These are phyloP conservation scores for Sutorius eximius DNA, from an alignment of 1,284 basidiomycete genomes.

Conservation along the genomic window DNA sequence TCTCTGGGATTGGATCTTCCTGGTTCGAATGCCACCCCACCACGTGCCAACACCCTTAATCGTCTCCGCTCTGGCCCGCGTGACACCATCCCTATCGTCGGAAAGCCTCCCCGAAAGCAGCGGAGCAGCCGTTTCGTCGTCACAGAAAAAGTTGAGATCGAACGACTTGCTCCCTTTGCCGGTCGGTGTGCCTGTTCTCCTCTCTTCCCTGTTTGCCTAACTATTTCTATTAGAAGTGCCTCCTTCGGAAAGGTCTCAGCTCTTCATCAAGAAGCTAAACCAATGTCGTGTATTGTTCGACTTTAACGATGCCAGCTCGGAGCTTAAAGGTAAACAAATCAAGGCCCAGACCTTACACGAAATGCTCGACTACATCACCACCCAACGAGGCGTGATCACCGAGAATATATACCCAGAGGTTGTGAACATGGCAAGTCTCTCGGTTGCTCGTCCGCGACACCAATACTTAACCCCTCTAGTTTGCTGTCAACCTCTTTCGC, in stretches of 20 bases:
- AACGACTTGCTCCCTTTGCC: slow-evolving; percentile 90
- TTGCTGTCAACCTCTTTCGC: slow-evolving; percentile 96
- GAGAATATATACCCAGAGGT: slow-evolving; percentile 99
- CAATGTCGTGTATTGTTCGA: slow-evolving; percentile 98
- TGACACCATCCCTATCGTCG: slow-evolving; percentile 93
- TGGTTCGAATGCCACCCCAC: slow-evolving; percentile 51
- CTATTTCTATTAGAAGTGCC: slow-evolving; percentile 71
- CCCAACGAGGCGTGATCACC: slow-evolving; percentile 94
- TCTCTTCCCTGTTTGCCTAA: slow-evolving; percentile 2
- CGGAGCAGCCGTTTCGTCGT: slow-evolving; percentile 95
- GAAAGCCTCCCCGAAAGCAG: slow-evolving; percentile 94
- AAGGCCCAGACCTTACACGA: slow-evolving; percentile 98
- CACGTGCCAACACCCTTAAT: slow-evolving; percentile 62
- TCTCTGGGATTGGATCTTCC: slow-evolving; percentile 48
- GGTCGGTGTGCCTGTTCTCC: slow-evolving; percentile 47
- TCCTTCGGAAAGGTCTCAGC: slow-evolving; percentile 82
- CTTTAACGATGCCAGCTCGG: slow-evolving; percentile 96
- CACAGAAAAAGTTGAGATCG: slow-evolving; percentile 94
- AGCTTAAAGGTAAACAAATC: slow-evolving; percentile 97
- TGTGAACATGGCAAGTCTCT: slow-evolving; percentile 83
- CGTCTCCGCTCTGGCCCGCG: slow-evolving; percentile 77
- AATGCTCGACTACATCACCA: slow-evolving; percentile 99
- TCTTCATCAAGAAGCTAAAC: slow-evolving; percentile 94
- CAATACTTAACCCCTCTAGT: slow-evolving; percentile 49
- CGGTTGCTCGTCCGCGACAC: slow-evolving; percentile 8